These are phyloP conservation scores for Pontederia paniculata DNA, from an alignment of 176 grass and related monocot species.

Conservation along the genomic window DNA sequence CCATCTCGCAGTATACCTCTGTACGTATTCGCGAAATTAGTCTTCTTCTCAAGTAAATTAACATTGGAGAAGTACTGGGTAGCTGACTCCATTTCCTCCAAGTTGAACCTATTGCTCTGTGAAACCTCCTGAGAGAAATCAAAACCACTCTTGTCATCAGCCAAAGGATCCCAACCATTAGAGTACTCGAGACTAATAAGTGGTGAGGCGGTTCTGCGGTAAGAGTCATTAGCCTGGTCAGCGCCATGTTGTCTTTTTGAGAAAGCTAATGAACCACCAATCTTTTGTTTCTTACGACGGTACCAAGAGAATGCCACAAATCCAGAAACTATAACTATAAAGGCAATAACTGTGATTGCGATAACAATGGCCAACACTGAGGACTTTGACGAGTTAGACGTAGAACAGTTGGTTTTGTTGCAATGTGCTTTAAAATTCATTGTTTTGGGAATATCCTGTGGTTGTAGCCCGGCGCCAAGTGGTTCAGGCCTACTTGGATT, in stretches of 20 bases:
- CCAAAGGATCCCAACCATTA: slow-evolving; percentile 74
- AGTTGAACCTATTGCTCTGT: slow-evolving; percentile 47
- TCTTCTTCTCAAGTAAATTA: slow-evolving; percentile 54
- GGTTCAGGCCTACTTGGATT: slow-evolving; percentile 61
- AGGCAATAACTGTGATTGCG: slow-evolving; percentile 21
- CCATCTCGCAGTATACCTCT: slow-evolving; percentile 70
- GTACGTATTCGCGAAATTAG: slow-evolving; percentile 37
- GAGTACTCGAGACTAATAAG: slow-evolving; percentile 89
- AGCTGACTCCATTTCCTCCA: slow-evolving; percentile 87
- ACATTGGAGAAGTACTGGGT: slow-evolving; percentile 88
- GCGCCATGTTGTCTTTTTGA: slow-evolving; percentile 13
- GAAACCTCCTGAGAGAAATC: slow-evolving; percentile 40
- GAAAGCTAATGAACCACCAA: slow-evolving; percentile 1
- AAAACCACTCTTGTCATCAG: slow-evolving; percentile 30
- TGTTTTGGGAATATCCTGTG: slow-evolving; percentile 24
- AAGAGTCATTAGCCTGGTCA: slow-evolving; percentile 26
- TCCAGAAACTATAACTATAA: slow-evolving; percentile 22
- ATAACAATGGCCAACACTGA: slow-evolving; percentile 20
- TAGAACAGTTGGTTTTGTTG: slow-evolving; percentile 26
- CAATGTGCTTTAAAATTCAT: slow-evolving; percentile 21
- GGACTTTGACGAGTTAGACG: slow-evolving; percentile 30
- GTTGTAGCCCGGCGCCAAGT: slow-evolving; percentile 51
- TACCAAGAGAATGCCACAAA: slow-evolving; percentile 48
- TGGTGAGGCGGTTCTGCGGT: slow-evolving; percentile 45
- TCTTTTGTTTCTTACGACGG: slow-evolving; percentile 29